Evolutionary conservation across 2,329 filamentous ascomycete species (phyloP).

Genomic region (Grosmannia huntii): DNA sequence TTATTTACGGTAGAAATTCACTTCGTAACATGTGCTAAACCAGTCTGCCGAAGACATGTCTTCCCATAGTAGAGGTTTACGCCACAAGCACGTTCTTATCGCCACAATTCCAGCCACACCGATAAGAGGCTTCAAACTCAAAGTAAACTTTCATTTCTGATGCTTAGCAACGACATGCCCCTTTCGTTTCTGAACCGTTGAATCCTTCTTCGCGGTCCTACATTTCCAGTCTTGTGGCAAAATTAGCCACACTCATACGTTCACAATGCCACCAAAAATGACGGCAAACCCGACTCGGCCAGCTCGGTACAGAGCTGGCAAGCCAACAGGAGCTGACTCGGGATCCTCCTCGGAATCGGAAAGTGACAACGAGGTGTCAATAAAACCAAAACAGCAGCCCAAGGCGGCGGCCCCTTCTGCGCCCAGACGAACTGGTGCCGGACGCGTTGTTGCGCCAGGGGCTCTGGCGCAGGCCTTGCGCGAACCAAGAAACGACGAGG

Average conservation of each 20-base stretch:
- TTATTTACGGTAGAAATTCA: too few species aligned
- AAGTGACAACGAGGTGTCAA: background rate
- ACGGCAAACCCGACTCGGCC: slow-evolving; percentile 79
- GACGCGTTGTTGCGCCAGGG: slow-evolving; percentile 31
- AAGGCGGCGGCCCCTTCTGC: slow-evolving; percentile 18
- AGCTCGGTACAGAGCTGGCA: slow-evolving; percentile 75
- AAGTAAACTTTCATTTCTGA: background rate
- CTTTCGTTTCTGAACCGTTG: background rate
- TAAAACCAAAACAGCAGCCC: slow-evolving; percentile 22
- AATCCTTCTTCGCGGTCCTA: background rate
- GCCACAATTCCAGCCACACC: background rate
- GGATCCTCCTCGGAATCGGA: slow-evolving; percentile 39
- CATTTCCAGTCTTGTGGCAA: background rate
- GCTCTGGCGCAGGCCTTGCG: slow-evolving; percentile 15
- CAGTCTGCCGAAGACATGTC: background rate
- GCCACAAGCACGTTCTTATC: background rate
- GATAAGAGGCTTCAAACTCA: slow-evolving; percentile 1
- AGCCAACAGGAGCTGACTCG: slow-evolving; percentile 44
- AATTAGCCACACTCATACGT: background rate
- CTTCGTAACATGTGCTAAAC: background rate
- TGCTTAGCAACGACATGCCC: background rate
- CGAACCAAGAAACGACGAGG: slow-evolving; percentile 25
- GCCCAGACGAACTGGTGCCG: slow-evolving; percentile 43
- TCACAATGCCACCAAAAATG: slow-evolving; percentile 43
- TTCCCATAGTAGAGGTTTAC: background rate